These are phyloP conservation scores for Mortierella alpina DNA, from an alignment of 192 early-diverging fungal genomes.

Conservation along the genomic window DNA sequence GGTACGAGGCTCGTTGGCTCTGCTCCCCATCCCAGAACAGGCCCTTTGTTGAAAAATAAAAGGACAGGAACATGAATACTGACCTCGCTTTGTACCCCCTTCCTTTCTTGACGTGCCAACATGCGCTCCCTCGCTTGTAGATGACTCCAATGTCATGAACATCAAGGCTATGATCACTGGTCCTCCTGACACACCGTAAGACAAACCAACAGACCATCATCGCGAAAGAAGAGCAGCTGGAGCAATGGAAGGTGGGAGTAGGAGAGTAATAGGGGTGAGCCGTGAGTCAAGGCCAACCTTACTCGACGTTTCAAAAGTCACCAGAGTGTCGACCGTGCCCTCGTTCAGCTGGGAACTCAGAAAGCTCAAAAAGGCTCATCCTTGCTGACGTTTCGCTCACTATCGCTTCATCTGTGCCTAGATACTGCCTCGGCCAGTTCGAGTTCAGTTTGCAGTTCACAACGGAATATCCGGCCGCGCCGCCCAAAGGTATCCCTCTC, in stretches of 20 bases:
- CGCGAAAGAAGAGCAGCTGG: neutral
- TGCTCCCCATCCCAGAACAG: neutral
- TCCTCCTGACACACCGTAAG: slow-evolving; percentile 68
- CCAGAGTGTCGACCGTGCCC: no score
- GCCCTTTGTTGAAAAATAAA: neutral
- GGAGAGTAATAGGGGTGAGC: neutral
- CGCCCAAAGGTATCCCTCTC: slow-evolving; percentile 60
- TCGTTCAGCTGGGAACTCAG: no score
- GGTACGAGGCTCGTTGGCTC: slow-evolving; percentile 20
- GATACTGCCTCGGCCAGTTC: slow-evolving; percentile 57
- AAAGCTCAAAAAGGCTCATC: no score
- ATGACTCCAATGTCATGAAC: slow-evolving; percentile 70
- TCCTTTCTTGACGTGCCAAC: neutral
- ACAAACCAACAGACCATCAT: slow-evolving; percentile 13
- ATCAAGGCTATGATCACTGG: slow-evolving; percentile 72
- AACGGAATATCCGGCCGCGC: slow-evolving; percentile 63
- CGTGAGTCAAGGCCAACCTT: neutral
- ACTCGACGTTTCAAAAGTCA: slow-evolving; percentile 1
- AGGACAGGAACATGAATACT: no score
- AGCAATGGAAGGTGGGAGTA: neutral
- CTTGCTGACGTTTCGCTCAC: no score
- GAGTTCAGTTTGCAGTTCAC: slow-evolving; percentile 62
- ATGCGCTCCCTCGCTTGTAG: slow-evolving; percentile 5
- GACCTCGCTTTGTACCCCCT: no score
- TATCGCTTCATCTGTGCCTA: slow-evolving; percentile 46